phyloP scores from a whole-genome alignment of 805 yeast genomes.

The Yarrowia bubula region DNA sequence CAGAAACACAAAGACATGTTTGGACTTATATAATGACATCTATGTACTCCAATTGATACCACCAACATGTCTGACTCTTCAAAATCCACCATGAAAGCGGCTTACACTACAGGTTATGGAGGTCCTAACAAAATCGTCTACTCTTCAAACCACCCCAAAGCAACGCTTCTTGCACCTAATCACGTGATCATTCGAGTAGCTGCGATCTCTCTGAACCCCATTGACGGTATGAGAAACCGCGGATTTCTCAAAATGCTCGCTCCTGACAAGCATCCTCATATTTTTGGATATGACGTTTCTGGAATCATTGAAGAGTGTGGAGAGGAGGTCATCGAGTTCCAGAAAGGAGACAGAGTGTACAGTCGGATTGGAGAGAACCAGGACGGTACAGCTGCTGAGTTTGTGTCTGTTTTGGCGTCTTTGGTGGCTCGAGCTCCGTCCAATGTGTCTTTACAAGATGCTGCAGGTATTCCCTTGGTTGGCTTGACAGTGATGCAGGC shows the following conservation, averaged over 20 bases:
- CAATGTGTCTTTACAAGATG: slow-evolving; percentile 29
- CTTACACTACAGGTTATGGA: slow-evolving; percentile 11
- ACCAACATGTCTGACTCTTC: not conserved
- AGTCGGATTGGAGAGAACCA: slow-evolving; percentile 20
- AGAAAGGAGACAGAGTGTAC: slow-evolving; percentile 32
- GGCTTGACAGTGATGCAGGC: slow-evolving; percentile 30
- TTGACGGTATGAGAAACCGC: slow-evolving; percentile 31
- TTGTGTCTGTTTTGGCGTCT: slow-evolving; percentile 24
- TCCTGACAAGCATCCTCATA: slow-evolving; percentile 27
- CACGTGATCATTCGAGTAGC: slow-evolving; percentile 30
- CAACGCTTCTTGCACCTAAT: not conserved
- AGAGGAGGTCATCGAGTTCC: slow-evolving; percentile 27
- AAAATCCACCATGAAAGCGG: not conserved
- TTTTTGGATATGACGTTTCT: slow-evolving; percentile 34
- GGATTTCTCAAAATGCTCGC: slow-evolving; percentile 28
- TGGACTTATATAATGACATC: too few relatives aligned
- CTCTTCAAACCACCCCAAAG: not conserved
- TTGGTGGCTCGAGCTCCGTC: slow-evolving; percentile 30
- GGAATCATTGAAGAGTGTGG: slow-evolving; percentile 35
- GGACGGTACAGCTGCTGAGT: slow-evolving; percentile 31
- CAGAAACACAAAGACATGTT: too few relatives aligned
- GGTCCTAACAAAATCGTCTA: not conserved
- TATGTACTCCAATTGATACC: too few relatives aligned
- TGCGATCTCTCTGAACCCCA: slow-evolving; percentile 35
- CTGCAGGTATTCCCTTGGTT: slow-evolving; percentile 32